Percentiles rank a stretch among this genome's conserved stretches.
Evolutionary conservation across 2,329 filamentous ascomycete species (phyloP).

Genomic region (Trichoderma sp.): DNA sequence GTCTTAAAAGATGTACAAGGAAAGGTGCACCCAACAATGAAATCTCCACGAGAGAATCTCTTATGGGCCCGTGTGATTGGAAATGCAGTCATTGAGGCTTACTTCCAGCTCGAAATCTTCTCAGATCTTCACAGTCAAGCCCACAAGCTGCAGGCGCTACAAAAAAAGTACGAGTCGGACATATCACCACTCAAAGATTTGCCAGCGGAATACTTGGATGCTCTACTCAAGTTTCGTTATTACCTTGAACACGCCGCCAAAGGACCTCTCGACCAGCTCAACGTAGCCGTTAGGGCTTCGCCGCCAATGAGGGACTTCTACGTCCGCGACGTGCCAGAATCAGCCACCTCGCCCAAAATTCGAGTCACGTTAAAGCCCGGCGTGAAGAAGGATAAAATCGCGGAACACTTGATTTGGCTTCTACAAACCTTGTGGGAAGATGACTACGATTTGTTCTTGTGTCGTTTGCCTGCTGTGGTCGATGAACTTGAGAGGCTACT

Average conservation of each 20-base stretch:
- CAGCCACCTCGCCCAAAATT: too few relatives aligned
- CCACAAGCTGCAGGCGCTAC: not conserved
- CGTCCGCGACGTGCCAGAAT: too few relatives aligned
- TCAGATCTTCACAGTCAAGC: not conserved
- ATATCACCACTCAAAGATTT: conserved; percentile 26
- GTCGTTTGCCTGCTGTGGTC: not conserved
- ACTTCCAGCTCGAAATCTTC: not conserved
- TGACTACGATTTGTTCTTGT: not conserved
- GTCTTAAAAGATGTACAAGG: not conserved
- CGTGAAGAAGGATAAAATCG: conserved; percentile 17
- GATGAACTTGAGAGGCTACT: not conserved
- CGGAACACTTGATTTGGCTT: conserved; percentile 36
- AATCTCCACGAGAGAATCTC: not conserved
- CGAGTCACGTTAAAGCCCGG: not conserved
- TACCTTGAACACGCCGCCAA: conserved; percentile 35
- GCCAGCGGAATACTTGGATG: conserved; percentile 36
- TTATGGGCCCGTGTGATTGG: not conserved
- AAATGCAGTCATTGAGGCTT: not conserved
- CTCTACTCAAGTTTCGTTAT: conserved; percentile 22
- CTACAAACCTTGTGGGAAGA: conserved; percentile 39
- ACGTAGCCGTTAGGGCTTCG: conserved; percentile 34
- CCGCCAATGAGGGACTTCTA: conserved; percentile 40
- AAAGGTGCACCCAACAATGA: not conserved
- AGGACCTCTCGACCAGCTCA: conserved; percentile 29
- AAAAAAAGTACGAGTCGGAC: not conserved